Conservation (phyloP, 2,329 filamentous ascomycete species). For the Venturia aucupariae region DNA sequence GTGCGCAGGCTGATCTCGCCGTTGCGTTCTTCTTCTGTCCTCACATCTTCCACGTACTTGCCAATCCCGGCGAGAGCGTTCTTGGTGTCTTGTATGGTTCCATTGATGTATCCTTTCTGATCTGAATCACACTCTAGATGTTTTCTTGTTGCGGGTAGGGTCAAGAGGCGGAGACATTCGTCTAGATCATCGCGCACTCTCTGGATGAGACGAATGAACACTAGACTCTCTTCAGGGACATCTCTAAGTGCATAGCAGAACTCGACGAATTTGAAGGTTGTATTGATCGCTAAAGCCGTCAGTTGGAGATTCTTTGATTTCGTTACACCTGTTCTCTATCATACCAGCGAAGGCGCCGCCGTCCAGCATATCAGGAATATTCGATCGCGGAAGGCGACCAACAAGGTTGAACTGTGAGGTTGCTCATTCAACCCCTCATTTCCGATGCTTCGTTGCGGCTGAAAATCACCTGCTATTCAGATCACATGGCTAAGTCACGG, state of each 20-base stretch:
- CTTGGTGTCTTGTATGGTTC: constrained; percentile 20
- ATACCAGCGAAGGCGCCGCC: neutral
- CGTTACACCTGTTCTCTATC: too few species aligned
- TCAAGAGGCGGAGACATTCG: constrained; percentile 23
- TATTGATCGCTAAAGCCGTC: constrained; percentile 18
- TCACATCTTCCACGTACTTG: constrained; percentile 22
- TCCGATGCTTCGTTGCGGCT: neutral
- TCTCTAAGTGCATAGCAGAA: constrained; percentile 21
- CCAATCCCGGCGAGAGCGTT: constrained; percentile 24
- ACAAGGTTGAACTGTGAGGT: neutral
- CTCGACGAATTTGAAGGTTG: constrained; percentile 23
- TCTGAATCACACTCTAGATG: constrained; percentile 22
- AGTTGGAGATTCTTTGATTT: neutral
- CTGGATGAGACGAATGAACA: constrained; percentile 22
- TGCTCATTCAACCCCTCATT: neutral
- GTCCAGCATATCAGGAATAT: neutral
- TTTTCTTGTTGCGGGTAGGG: constrained; percentile 18
- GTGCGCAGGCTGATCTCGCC: constrained; percentile 20
- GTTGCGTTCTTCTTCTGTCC: constrained; percentile 20
- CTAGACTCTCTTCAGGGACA: constrained; percentile 21
- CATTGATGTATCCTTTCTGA: constrained; percentile 22
- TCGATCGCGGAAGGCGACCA: neutral
- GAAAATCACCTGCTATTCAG: neutral
- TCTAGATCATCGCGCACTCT: constrained; percentile 23
- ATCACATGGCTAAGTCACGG: neutral